phyloP scores from a whole-genome alignment of 2,329 filamentous ascomycete genomes.

The Ascochyta viciae-villosae region DNA sequence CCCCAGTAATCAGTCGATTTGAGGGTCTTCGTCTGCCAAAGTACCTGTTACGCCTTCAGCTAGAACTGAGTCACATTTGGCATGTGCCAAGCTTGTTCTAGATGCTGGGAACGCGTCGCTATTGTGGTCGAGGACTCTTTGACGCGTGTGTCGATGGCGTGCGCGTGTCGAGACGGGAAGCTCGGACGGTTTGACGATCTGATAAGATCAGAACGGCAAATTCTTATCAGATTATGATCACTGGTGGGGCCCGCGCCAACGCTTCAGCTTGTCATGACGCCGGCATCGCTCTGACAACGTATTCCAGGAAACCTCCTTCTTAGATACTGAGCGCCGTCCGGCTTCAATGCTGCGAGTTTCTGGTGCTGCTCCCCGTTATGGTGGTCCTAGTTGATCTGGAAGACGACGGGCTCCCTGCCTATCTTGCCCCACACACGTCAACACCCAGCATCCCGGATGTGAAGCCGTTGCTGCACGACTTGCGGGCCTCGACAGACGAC shows the following conservation, averaged over 20 bases:
- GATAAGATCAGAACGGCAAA: background rate
- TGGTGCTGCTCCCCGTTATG: slow-evolving; percentile 42
- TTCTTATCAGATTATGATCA: slow-evolving; percentile 13
- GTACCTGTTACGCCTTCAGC: no score
- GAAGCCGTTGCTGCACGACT: slow-evolving; percentile 39
- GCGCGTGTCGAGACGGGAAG: background rate
- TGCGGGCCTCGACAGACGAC: slow-evolving; percentile 22
- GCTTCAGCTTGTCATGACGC: slow-evolving; percentile 25
- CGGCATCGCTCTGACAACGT: slow-evolving; percentile 25
- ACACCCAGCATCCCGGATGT: slow-evolving; percentile 27
- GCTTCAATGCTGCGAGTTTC: slow-evolving; percentile 39
- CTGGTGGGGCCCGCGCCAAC: slow-evolving; percentile 2
- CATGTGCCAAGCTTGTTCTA: background rate
- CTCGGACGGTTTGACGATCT: slow-evolving; percentile 4
- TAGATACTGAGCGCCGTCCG: slow-evolving; percentile 13
- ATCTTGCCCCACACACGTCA: slow-evolving; percentile 26
- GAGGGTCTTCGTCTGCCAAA: no score
- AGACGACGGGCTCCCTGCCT: slow-evolving; percentile 43
- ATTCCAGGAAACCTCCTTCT: slow-evolving; percentile 1
- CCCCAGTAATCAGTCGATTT: no score
- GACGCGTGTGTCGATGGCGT: slow-evolving; percentile 1
- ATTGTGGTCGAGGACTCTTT: background rate
- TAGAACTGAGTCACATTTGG: no score
- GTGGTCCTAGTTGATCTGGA: slow-evolving; percentile 55
- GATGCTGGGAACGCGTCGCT: background rate